A percentile compares a stretch with the other conserved stretches of the same genome.
Evolutionary conservation across 345 rosid species (phyloP).

Genomic region (Turnera subulata): DNA sequence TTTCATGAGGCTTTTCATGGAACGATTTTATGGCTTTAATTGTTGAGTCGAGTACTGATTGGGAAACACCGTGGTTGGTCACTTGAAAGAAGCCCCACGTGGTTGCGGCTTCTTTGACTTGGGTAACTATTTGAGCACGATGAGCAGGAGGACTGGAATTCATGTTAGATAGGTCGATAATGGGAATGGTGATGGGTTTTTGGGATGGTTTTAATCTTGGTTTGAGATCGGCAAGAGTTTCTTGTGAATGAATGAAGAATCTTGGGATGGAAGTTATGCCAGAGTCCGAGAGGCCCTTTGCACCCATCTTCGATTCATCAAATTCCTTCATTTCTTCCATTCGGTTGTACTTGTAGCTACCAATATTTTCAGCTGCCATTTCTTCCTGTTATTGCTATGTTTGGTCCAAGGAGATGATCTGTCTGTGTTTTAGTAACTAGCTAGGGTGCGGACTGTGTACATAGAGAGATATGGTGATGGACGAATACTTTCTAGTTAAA

Average conservation of each 20-base stretch:
- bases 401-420: too few species aligned
- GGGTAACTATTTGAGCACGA: slow-evolving; percentile 4
- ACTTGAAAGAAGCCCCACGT: slow-evolving; percentile 38
- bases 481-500: too few species aligned
- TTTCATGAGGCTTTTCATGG: slow-evolving; percentile 29
- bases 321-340: slow-evolving; percentile 22
- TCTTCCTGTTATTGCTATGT: not conserved
- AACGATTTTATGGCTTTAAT: slow-evolving; percentile 24
- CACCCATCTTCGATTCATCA: slow-evolving; percentile 29
- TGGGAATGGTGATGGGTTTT: slow-evolving; percentile 8
- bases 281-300: slow-evolving; percentile 28
- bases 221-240: slow-evolving; percentile 15
- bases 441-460: too few species aligned
- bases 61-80: slow-evolving; percentile 30
- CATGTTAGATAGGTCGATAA: slow-evolving; percentile 18
- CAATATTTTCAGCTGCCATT: not conserved
- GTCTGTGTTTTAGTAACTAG: too few species aligned
- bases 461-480: too few species aligned
- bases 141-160: not conserved
- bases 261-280: slow-evolving; percentile 25
- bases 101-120: slow-evolving; percentile 20
- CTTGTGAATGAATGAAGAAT: slow-evolving; percentile 22
- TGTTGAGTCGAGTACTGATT: slow-evolving; percentile 12
- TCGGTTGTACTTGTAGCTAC: not conserved
- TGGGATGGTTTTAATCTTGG: slow-evolving; percentile 12